Evolutionary conservation across 2,329 filamentous ascomycete species (phyloP).

Genomic region (Zymoseptoria passerinii): DNA sequence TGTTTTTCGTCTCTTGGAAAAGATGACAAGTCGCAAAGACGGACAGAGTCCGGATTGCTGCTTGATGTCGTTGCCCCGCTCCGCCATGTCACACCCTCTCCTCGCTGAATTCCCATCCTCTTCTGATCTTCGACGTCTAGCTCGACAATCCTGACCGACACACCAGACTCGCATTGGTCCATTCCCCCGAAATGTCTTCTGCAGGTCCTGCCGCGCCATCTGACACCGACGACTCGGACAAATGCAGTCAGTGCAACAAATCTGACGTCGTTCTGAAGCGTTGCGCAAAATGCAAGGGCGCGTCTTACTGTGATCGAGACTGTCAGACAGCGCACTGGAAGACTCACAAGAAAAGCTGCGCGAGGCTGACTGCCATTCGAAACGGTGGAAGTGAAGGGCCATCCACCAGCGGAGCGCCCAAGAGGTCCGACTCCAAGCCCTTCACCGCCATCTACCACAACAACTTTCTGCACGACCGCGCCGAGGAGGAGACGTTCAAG

Average conservation of each 20-base stretch:
- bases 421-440: conserved; percentile 1
- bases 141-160: background rate
- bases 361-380: background rate
- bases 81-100: background rate
- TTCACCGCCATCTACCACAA: conserved; percentile 12
- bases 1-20: too few species aligned
- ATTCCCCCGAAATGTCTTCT: too few species aligned
- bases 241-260: conserved; percentile 14
- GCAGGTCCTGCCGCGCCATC: too few species aligned
- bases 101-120: background rate
- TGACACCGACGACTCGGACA: background rate
- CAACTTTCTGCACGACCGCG: conserved; percentile 17
- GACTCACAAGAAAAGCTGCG: conserved; percentile 28
- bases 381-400: background rate
- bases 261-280: conserved; percentile 9
- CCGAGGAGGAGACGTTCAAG: conserved; percentile 15
- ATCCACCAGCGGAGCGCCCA: background rate
- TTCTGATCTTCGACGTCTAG: background rate
- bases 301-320: conserved; percentile 27
- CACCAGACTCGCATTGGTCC: background rate
- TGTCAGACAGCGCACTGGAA: conserved; percentile 31
- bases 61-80: background rate
- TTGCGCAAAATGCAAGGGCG: conserved; percentile 27
- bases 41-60: background rate
- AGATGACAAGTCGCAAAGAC: too few species aligned